Evolutionary conservation across 371 early-diverging fungal genomes (phyloP), one percentile per base, ranked within the genome.

Genomic region (Zychaea mexicana): DNA sequence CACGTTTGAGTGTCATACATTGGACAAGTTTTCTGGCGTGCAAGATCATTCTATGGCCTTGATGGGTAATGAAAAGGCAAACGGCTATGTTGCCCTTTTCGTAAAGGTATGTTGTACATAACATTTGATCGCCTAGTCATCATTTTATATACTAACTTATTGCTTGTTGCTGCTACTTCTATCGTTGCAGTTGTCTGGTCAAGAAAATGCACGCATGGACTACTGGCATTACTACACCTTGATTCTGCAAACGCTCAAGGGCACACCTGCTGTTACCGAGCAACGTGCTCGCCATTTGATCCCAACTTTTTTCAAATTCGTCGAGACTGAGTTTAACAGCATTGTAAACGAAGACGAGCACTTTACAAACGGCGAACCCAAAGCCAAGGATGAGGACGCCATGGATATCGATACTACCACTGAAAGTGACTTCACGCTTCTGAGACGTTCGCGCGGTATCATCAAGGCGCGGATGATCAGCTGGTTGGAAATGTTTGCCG

Each of bases 401-500:
- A 22, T 73, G 55, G 15, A 69, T 10, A 54, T 62, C 30, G 54
- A 73, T 21, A 76, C 66, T 13, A 74, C 78, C 4, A 74, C 76
- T 30, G 66, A 67, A 32, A 67, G 66, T 3, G 58, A 72, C 3
- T 30, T 80, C 54, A 73, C 70, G 21, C 52, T 88, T 3, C 65
- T 87, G 19, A 78, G 77, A 27, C 76, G 73, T 36, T 67, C 78
- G 15, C 57, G 79, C 27, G 77, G 73, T 52, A 72, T 70, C 10
- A 73, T 74, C 31, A 81, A 80, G 45, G 76, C 68, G n/a, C 80
- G 82, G 26, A 81, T 92, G 65, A 53, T 80, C 19, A 86, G 81
- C 36, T 96, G 88, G 84, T 78, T 96, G 45, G 67, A 76, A 12
- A 66, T 94, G 10, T 90, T 96, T 58, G 76, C 94, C n/a, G 88